phyloP scores from a whole-genome alignment of 257 asterid genomes.

The Fraxinus pennsylvanica region DNA sequence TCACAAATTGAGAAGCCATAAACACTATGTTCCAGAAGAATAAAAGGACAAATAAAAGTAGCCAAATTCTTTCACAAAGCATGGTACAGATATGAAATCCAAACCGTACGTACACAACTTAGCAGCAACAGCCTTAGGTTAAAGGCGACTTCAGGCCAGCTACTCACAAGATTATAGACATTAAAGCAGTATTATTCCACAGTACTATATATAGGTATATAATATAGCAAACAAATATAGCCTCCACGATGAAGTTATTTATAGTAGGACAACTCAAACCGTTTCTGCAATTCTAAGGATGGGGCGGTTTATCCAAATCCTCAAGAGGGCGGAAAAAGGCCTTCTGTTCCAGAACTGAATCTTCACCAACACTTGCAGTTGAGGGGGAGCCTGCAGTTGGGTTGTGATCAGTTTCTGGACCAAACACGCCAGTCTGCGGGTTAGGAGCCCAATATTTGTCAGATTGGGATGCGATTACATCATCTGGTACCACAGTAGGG shows the following conservation, averaged over 20 bases:
- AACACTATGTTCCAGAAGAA: not conserved
- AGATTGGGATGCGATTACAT: constrained; percentile 48
- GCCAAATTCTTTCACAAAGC: constrained; percentile 17
- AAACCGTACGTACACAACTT: constrained; percentile 15
- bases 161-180: constrained; percentile 12
- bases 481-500: constrained; percentile 56
- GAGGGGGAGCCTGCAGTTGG: constrained; percentile 22
- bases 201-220: not conserved
- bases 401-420: constrained; percentile 55
- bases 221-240: constrained; percentile 1
- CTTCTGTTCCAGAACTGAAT: constrained; percentile 75
- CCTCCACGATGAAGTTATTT: constrained; percentile 3
- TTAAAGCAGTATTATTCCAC: constrained; percentile 22
- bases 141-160: constrained; percentile 13
- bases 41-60: not conserved
- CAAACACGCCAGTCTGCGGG: constrained; percentile 84
- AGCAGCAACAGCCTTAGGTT: not conserved
- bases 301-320: constrained; percentile 73
- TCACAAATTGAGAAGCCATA: not conserved
- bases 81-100: not conserved
- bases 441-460: constrained; percentile 81
- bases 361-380: constrained; percentile 24
- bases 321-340: constrained; percentile 72
- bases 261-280: constrained; percentile 11
- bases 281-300: constrained; percentile 18